Evolutionary conservation across 805 yeast genomes (phyloP).

Genomic region (Lipomyces japonicus): DNA sequence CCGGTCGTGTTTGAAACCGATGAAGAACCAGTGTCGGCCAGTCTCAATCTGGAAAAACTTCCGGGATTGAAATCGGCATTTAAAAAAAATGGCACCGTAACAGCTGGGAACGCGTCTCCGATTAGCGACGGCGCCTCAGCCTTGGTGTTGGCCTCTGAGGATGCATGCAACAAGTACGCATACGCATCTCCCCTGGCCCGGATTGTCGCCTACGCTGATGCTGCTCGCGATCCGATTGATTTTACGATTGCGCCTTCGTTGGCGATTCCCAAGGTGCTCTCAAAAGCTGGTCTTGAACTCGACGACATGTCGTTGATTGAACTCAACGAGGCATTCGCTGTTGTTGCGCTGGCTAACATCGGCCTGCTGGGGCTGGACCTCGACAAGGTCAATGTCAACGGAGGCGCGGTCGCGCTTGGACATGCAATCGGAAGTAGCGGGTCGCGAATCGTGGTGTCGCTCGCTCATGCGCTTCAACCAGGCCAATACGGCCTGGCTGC

Average conservation of each 20-base stretch:
- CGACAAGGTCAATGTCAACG: slow-evolving; percentile 77
- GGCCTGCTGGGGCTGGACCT: slow-evolving; percentile 60
- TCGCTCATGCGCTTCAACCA: slow-evolving; percentile 46
- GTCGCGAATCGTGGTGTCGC: slow-evolving; percentile 73
- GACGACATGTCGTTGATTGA: slow-evolving; percentile 79
- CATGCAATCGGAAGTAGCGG: slow-evolving; percentile 97
- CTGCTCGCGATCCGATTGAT: slow-evolving; percentile 86
- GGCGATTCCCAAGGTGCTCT: slow-evolving; percentile 87
- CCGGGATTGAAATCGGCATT: slow-evolving; percentile 82
- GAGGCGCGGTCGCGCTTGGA: slow-evolving; percentile 95
- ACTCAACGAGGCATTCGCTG: slow-evolving; percentile 95
- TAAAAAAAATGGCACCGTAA: slow-evolving; percentile 89
- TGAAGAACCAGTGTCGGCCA: slow-evolving; percentile 70
- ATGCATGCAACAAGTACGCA: slow-evolving; percentile 66
- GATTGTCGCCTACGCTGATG: slow-evolving; percentile 91
- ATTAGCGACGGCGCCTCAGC: slow-evolving; percentile 97
- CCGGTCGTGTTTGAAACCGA: slow-evolving; percentile 64
- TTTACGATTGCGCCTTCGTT: slow-evolving; percentile 92
- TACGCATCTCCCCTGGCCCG: slow-evolving; percentile 63
- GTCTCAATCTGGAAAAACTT: slow-evolving; percentile 68
- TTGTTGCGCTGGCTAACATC: slow-evolving; percentile 83
- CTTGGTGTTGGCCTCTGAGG: slow-evolving; percentile 73
- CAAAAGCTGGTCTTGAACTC: slow-evolving; percentile 64
- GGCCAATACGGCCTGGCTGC: slow-evolving; percentile 89
- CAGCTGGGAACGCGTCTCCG: slow-evolving; percentile 93